Evolutionary conservation across 108 stramenopile genomes (phyloP).

Genomic region (Fistulifera pelliculosa): DNA sequence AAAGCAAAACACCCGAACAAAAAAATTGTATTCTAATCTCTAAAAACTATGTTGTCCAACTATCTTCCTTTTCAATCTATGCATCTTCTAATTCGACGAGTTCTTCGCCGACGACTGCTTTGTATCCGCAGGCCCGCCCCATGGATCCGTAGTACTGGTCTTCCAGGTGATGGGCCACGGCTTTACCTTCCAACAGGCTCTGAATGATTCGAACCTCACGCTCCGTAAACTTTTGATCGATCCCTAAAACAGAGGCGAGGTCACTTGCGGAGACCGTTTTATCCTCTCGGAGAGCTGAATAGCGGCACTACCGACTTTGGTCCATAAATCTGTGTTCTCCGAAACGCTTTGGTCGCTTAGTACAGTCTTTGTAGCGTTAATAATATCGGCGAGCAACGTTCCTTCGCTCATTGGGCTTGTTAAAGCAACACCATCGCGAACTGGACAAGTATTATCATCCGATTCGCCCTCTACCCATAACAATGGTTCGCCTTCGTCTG

Average conservation of each 20-base stretch:
- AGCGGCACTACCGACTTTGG: conserved; percentile 13
- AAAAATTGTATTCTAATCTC: too few relatives aligned
- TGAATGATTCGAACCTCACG: conserved; percentile 64
- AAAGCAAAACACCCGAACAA: too few relatives aligned
- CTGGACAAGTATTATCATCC: conserved; percentile 55
- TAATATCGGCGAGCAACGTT: conserved; percentile 53
- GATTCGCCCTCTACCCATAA: conserved; percentile 73
- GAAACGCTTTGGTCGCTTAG: conserved; percentile 10
- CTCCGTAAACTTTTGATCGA: conserved; percentile 54
- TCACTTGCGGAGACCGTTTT: conserved; percentile 40
- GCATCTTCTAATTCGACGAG: conserved; percentile 23
- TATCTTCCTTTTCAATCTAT: too few relatives aligned
- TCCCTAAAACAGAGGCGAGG: conserved; percentile 53
- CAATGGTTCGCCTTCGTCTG: conserved; percentile 11
- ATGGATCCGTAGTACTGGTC: conserved; percentile 67
- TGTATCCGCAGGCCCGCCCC: conserved; percentile 63
- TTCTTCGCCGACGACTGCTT: conserved; percentile 52
- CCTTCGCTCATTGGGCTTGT: conserved; percentile 58
- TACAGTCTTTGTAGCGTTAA: conserved; percentile 16
- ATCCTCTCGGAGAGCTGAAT: conserved; percentile 40
- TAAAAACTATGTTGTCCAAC: too few relatives aligned
- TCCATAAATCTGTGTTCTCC: background rate
- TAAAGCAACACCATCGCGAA: conserved; percentile 55
- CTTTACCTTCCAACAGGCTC: conserved; percentile 55
- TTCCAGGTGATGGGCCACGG: conserved; percentile 74